Base-by-base conservation (phyloP, 2,329 filamentous ascomycete genomes). In the Davidsoniella australis region DNA sequence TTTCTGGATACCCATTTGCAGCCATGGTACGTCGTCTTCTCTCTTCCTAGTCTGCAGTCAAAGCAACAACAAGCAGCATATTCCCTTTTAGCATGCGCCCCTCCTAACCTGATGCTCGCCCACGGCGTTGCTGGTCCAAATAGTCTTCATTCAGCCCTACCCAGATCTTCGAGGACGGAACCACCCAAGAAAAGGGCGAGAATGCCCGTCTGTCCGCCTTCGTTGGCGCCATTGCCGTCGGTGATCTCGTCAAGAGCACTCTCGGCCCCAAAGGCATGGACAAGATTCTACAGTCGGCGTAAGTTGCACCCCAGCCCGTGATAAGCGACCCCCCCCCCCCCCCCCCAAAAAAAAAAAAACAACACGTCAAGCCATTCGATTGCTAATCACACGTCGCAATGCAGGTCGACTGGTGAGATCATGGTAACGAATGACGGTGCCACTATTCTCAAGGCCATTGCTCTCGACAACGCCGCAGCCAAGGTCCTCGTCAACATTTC, bases 401-500 rank as follows among this genome's bases (percentile, higher is more conserved):
- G 33, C 62, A 89, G 85, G 48, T 96, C 89, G 45, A 96, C 91
- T 39, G 86, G 85, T 60, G 85, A 96, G 61, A 95, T 96, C 60
- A 85, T 96, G 78, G 91, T 98, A 55, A 98, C 91, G 53, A 98
- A 98, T 67, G 91, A 98, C 68, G 91, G 91, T 62, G 91, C 91
- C 55, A 98, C 91, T 20, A 98, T 98, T 58, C 77, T 98, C 56
- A 98, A 98, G 69, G 85, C 89, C 48, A 98, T 98, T 65, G 91
- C 91, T 41, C 82, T 98, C 61, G 91, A 98, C 66, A 98, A 98
- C 64, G 91, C 91, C 41, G 91, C 91, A 18, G 91, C 91, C 49
- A 98, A 98, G 70, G 91, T 98, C 4, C 75, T 98, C 41, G 91
- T 98, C 63, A 98, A 98, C 66, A 96, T 98, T 59, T 96, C 89